Base-by-base conservation (phyloP, 179 eudicot species). In the Beta macrorhiza region DNA sequence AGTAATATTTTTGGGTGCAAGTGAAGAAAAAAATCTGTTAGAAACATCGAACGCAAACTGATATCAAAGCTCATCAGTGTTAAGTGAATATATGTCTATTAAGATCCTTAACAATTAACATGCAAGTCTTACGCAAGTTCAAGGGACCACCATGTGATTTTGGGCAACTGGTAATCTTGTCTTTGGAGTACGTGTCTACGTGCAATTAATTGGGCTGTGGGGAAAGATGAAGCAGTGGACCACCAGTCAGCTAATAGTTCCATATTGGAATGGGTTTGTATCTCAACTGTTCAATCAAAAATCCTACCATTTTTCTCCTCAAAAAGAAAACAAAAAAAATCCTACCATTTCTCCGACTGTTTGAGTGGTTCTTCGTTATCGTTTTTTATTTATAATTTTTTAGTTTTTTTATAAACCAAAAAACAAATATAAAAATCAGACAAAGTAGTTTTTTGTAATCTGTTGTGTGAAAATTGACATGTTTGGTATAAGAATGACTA, bases 71-170 rank as follows among this genome's bases (percentile, higher is more conserved):
- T 56, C 10, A 49, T 49, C 5, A 59, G 8, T 32, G 45, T 44
- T 45, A 4, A 79, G 82, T 70, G 82, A 58, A 78, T 79, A 11
- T 57, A 58, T 79, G 82, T 79, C 69, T 15, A 44, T 55, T 7
- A 70, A 51, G 42, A 37, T 52, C 42, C 45, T 79, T 25, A 70
- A 37, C 25, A 47, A 49, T 2, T 49, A 37, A 37, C 42, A 49
- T 49, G 55, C 81, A 68, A 78, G 65, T 67, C 67, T 68, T 42
- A 56, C 63, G 57, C 13, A 42, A 57, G 5, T 69, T 12, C 57
- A 59, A 58, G 44, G 76, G 75, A 79, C 75, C 74, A 67, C 67
- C 75, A 71, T 80, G 77, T 51, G 72, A 74, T 59, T 9, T 20
- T 61, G 16, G 20, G 59, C 77, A 72, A 72, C 20, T 51, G 37